Evolutionary conservation across 2,329 filamentous ascomycete species (phyloP).

Genomic region (Phialemonium atrogriseum): DNA sequence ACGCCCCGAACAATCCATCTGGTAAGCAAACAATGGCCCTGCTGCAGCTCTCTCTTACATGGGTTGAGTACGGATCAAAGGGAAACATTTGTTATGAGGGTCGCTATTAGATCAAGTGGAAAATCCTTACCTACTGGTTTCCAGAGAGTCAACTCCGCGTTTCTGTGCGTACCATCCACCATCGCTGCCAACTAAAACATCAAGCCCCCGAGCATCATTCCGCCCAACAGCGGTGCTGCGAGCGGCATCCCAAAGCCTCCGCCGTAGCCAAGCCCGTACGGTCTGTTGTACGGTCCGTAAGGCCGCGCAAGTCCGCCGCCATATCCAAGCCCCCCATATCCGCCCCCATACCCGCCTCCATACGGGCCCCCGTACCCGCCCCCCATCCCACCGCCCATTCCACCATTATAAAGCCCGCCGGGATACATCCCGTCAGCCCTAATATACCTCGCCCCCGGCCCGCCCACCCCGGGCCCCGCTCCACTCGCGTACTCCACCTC

Average conservation of each 20-base stretch:
- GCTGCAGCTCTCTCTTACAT: no score
- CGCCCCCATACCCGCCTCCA: slow-evolving; percentile 6
- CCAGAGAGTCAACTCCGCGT: no score
- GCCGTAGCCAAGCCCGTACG: slow-evolving; percentile 32
- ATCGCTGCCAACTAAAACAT: no score
- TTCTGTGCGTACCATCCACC: no score
- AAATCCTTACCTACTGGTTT: no score
- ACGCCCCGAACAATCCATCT: no score
- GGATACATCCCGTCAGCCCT: slow-evolving; percentile 30
- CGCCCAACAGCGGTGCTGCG: slow-evolving; percentile 35
- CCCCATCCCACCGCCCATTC: slow-evolving; percentile 26
- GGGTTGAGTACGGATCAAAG: no score
- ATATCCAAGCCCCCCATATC: not conserved
- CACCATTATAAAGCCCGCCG: slow-evolving; percentile 26
- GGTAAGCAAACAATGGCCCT: no score
- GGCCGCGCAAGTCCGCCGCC: not conserved
- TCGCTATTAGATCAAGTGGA: no score
- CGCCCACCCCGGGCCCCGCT: slow-evolving; percentile 32
- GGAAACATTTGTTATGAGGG: no score
- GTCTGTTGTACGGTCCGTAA: slow-evolving; percentile 14
- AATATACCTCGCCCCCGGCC: slow-evolving; percentile 25
- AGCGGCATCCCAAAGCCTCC: slow-evolving; percentile 36
- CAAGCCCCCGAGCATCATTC: slow-evolving; percentile 35
- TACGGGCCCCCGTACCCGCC: slow-evolving; percentile 40
- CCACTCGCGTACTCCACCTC: slow-evolving; percentile 17